These are phyloP conservation scores for Aaosphaeria arxii DNA, from an alignment of 2,329 filamentous ascomycete genomes.

Conservation along the genomic window DNA sequence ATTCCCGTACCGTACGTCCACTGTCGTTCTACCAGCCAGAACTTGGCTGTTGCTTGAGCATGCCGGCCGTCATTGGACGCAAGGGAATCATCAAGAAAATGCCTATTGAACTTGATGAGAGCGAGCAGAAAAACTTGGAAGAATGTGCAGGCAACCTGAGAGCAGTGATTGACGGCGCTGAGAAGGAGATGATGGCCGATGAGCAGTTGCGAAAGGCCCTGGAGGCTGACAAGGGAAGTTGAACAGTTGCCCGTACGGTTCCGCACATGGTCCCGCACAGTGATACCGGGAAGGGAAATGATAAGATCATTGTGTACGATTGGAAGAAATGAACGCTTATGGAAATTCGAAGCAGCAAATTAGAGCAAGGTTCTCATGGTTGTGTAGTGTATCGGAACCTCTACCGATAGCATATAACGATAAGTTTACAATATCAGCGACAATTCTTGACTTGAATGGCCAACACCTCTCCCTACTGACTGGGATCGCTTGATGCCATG, in stretches of 20 bases:
- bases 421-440: no score
- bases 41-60: conserved; percentile 48
- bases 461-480: no score
- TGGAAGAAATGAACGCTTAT: no score
- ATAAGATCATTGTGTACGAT: no score
- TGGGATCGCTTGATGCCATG: no score
- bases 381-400: no score
- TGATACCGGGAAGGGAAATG: no score
- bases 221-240: conserved; percentile 5
- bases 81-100: conserved; percentile 44
- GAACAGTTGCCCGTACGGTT: not conserved
- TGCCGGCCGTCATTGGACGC: conserved; percentile 49
- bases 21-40: conserved; percentile 51
- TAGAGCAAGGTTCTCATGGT: no score
- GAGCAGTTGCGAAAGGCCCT: conserved; percentile 23
- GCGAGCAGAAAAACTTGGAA: conserved; percentile 30
- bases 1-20: conserved; percentile 46
- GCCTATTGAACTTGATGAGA: conserved; percentile 31
- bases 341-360: no score
- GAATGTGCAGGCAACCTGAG: conserved; percentile 36
- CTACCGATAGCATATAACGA: no score
- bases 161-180: conserved; percentile 35
- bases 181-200: conserved; percentile 32
- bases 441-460: no score
- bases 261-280: no score